phyloP scores from a whole-genome alignment of 495 filamentous ascomycete genomes.

The Penicillium steckii region DNA sequence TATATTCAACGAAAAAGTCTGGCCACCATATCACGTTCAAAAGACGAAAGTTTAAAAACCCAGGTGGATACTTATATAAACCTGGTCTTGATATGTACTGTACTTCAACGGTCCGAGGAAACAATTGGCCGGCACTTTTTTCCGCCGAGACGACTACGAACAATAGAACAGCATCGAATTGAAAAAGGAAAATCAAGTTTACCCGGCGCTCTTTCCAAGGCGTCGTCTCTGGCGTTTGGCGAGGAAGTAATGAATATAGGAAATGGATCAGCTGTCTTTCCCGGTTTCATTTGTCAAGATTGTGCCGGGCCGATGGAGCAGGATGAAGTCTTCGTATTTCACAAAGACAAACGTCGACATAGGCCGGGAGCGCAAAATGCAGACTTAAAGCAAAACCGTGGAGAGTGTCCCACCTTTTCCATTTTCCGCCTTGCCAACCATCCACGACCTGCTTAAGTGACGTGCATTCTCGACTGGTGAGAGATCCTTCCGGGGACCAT shows the following conservation, averaged over 20 bases:
- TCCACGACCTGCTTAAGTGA: neutral
- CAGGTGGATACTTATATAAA: no score
- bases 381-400: no score
- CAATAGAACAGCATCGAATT: neutral
- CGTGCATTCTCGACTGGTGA: neutral
- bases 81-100: neutral
- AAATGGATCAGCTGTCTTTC: neutral
- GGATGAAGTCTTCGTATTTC: neutral
- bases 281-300: neutral
- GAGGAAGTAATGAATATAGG: no score
- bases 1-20: no score
- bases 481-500: neutral
- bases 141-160: neutral
- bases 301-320: neutral
- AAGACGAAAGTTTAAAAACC: neutral
- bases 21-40: neutral
- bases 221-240: no score
- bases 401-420: neutral
- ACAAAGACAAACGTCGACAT: neutral
- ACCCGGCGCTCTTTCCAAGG: no score
- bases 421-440: neutral
- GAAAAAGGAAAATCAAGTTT: no score
- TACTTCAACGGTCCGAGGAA: neutral
- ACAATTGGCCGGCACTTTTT: slow-evolving; percentile 3
- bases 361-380: neutral